phyloP scores from a whole-genome alignment of 2,329 filamentous ascomycete species.

The Colletotrichum orchidophilum region DNA sequence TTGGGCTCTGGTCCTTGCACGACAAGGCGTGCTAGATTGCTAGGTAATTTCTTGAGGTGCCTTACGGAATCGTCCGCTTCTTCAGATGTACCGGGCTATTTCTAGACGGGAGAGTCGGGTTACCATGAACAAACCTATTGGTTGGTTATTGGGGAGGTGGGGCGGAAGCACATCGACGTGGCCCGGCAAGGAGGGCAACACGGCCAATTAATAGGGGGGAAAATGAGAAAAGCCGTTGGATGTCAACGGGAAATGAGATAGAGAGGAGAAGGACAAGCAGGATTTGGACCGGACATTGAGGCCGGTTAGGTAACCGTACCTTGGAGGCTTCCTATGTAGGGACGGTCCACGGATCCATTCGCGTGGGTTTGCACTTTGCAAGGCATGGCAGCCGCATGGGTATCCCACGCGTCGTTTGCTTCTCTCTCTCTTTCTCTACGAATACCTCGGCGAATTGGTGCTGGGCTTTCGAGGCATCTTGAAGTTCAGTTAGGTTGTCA shows the following conservation, averaged over 20 bases:
- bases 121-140: not conserved
- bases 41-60: not conserved
- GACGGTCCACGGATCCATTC: not conserved
- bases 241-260: slow-evolving; percentile 13
- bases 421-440: not conserved
- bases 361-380: not conserved
- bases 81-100: not conserved
- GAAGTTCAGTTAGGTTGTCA: not conserved
- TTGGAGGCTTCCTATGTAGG: too few species aligned
- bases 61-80: not conserved
- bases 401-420: not conserved
- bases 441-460: not conserved
- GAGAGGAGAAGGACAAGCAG: not conserved
- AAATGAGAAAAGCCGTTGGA: not conserved
- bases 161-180: not conserved
- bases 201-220: not conserved
- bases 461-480: not conserved
- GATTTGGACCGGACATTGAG: slow-evolving; percentile 4
- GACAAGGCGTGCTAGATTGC: too few species aligned
- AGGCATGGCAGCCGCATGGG: not conserved
- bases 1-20: not conserved
- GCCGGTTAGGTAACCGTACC: not conserved
- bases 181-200: not conserved
- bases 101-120: not conserved
- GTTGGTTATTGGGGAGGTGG: not conserved